Conservation (phyloP, 176 grass and related monocot species). For the Echinochloa phyllopogon region DNA sequence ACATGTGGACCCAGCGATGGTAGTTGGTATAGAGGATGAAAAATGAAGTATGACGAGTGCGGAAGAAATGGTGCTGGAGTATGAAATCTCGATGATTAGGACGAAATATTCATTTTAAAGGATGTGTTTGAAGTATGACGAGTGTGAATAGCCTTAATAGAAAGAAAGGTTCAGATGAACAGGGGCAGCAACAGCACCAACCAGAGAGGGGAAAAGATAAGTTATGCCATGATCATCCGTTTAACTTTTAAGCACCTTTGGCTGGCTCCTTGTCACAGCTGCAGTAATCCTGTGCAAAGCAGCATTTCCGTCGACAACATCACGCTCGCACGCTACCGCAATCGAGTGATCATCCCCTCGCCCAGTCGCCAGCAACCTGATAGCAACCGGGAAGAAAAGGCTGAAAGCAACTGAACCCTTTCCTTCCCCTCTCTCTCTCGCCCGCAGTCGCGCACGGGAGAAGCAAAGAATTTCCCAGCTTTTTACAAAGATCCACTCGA, state of each 20-base stretch:
- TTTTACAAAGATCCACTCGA: constrained; percentile 19
- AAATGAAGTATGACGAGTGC: no score
- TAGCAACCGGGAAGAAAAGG: constrained; percentile 22
- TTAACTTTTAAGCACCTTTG: neutral
- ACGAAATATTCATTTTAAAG: no score
- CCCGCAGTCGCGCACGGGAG: constrained; percentile 25
- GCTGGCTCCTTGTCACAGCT: neutral
- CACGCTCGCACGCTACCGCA: neutral
- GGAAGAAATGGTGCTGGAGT: no score
- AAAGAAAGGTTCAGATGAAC: no score
- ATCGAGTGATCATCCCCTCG: constrained; percentile 32
- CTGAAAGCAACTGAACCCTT: constrained; percentile 4
- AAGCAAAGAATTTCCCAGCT: constrained; percentile 13
- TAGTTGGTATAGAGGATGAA: no score
- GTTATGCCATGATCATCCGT: neutral
- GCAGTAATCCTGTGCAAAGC: constrained; percentile 2
- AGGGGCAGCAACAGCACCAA: no score
- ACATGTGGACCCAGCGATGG: no score
- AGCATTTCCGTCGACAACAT: constrained; percentile 5
- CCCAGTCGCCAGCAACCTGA: constrained; percentile 3
- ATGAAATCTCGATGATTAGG: no score
- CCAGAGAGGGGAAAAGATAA: neutral
- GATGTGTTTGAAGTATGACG: no score
- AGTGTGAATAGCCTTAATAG: no score
- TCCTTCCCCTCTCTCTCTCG: neutral